Base-by-base conservation (phyloP, 1,284 basidiomycete species). In the Tylopilus sp. region DNA sequence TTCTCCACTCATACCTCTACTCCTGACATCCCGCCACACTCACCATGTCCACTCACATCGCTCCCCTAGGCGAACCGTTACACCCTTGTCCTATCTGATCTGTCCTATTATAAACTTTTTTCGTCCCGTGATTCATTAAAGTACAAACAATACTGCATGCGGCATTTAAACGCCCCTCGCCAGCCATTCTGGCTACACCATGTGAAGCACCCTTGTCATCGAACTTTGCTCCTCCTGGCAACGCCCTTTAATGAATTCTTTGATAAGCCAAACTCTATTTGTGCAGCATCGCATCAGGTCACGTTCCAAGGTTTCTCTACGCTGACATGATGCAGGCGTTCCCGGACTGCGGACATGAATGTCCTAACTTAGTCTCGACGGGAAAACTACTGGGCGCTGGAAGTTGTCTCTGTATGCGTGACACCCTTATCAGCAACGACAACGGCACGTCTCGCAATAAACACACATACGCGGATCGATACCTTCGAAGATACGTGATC, bases 401-500 rank as follows among this genome's bases (percentile, higher is more conserved):
- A 74, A 78, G 61, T 81, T 79, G 57, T 77, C 78, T 44, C 80
- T 81, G 58, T 30, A 43, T 18, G 24, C 30, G 31, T 46, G 38
- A 51, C 15, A 29, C 15, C 5, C 14, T 30, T 14, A 44, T 66
- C 39, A 61, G 62, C 50, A 20, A 55, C 18, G 46, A n/a, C 38
- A 51, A 54, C 28, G 48, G 57, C 31, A 35, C 38, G 37, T 37
- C 47, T 41, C 50, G 20, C 46, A 50, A 11, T 20, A 41, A n/a
- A 45, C 44, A 58, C 42, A 81, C 82, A 61, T 70, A 86, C 83
- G 88, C 82, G 57, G 84, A 82, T 62, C 95, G 83, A 76, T 91
- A 97, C 66, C 91, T 80, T 68, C 94, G 82, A 59, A 99, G 76
- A 72, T 95, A 96, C 57, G 84, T 83, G 70, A 97, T 89, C 14